These are phyloP conservation scores for Nakazawaea laoshanensis DNA, from an alignment of 805 yeast genomes.

Conservation along the genomic window DNA sequence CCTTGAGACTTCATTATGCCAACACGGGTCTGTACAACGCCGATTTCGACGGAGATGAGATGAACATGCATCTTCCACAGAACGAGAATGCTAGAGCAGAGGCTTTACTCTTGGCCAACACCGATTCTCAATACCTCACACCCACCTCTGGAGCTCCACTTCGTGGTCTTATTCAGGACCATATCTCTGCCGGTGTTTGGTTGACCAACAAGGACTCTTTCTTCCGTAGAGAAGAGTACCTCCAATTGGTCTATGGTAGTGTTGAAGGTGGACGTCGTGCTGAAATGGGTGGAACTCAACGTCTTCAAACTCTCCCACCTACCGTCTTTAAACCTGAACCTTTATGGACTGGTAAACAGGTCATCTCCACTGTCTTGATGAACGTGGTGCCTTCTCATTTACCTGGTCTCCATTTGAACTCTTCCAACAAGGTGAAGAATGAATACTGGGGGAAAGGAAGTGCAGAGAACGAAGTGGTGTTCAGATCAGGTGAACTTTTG, in stretches of 20 bases:
- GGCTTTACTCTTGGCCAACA: constrained; percentile 89
- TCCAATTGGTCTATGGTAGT: constrained; percentile 89
- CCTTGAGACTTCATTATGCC: constrained; percentile 93
- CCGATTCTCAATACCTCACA: constrained; percentile 94
- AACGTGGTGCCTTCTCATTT: constrained; percentile 81
- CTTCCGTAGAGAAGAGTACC: constrained; percentile 86
- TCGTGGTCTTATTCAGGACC: constrained; percentile 98
- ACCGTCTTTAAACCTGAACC: constrained; percentile 80
- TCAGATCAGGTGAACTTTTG: constrained; percentile 78
- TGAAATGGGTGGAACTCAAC: constrained; percentile 91
- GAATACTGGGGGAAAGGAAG: constrained; percentile 92
- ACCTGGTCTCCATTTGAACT: constrained; percentile 83
- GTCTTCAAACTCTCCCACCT: constrained; percentile 79
- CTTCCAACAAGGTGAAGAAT: constrained; percentile 84
- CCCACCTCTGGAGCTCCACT: constrained; percentile 98
- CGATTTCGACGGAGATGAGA: constrained; percentile 98
- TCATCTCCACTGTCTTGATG: constrained; percentile 82
- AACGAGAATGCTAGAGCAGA: constrained; percentile 96
- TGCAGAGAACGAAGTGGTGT: constrained; percentile 75
- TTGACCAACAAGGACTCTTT: constrained; percentile 87
- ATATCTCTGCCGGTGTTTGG: constrained; percentile 98
- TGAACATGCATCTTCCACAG: constrained; percentile 99
- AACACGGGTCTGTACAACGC: constrained; percentile 99
- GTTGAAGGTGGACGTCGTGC: no score
- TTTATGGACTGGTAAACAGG: constrained; percentile 97